A percentile compares a stretch with the other conserved stretches of the same genome.
These are phyloP conservation scores for Erodium trifolium DNA, from an alignment of 441 rosid species.

Conservation along the genomic window DNA sequence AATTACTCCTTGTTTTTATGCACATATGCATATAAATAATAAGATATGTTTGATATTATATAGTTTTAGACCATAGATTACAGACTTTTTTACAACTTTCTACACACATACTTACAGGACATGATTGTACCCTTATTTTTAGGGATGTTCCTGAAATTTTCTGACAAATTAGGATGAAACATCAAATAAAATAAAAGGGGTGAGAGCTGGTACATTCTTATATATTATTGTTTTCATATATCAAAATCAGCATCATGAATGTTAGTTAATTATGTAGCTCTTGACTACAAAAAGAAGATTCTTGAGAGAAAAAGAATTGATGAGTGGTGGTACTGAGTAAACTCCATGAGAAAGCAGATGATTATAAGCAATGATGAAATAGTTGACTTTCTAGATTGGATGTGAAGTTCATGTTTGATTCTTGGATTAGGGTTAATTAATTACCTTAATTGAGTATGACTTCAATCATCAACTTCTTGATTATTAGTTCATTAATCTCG, in stretches of 20 bases:
- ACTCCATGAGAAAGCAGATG: not conserved
- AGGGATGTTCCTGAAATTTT: conserved; percentile 11
- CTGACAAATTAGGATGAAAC: conserved; percentile 16
- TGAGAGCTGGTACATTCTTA: no score
- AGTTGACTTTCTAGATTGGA: not conserved
- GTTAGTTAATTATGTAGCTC: not conserved
- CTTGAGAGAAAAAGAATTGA: not conserved
- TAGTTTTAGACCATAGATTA: no score
- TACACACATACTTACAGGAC: no score
- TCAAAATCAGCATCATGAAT: no score
- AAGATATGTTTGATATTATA: no score
- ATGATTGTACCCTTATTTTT: not conserved
- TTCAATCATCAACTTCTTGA: no score
- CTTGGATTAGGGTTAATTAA: not conserved
- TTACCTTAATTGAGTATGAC: not conserved
- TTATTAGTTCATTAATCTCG: no score
- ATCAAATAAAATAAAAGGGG: not conserved
- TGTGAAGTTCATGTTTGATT: not conserved
- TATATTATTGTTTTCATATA: no score
- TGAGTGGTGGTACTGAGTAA: not conserved
- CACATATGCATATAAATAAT: no score
- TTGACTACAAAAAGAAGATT: not conserved
- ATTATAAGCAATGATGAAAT: not conserved
- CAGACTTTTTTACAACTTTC: no score
- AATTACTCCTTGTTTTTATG: no score